Evolutionary conservation across 2,329 filamentous ascomycete species (phyloP).

Genomic region (Epichloe amarillans): DNA sequence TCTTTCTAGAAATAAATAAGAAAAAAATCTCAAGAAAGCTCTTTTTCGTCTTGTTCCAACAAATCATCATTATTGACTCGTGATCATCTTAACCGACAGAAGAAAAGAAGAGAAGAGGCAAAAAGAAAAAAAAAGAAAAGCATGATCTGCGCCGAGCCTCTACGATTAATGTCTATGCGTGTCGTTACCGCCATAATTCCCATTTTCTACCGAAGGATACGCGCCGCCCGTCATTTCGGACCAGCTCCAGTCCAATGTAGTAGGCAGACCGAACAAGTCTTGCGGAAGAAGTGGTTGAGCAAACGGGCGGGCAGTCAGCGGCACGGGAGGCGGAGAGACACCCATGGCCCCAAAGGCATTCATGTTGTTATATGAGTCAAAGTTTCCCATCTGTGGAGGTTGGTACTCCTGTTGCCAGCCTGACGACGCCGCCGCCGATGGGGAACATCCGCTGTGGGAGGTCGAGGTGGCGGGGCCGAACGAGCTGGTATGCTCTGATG

Average conservation of each 20-base stretch:
- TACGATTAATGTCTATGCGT: not conserved
- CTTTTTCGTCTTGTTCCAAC: not conserved
- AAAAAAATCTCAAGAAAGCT: not conserved
- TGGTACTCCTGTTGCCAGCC: slow-evolving; percentile 36
- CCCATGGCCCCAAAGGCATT: slow-evolving; percentile 27
- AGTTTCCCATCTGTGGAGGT: slow-evolving; percentile 23
- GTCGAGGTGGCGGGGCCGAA: slow-evolving; percentile 11
- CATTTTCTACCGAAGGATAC: slow-evolving; percentile 52
- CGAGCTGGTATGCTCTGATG: slow-evolving; percentile 12
- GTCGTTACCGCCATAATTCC: slow-evolving; percentile 28
- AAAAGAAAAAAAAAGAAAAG: not conserved
- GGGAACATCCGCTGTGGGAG: slow-evolving; percentile 27
- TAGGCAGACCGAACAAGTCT: slow-evolving; percentile 89
- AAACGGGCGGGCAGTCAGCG: slow-evolving; percentile 30
- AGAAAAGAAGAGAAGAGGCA: too few relatives aligned
- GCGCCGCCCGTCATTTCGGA: slow-evolving; percentile 53
- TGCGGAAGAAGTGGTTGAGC: slow-evolving; percentile 83
- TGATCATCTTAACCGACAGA: not conserved
- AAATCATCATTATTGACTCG: not conserved
- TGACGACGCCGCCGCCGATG: slow-evolving; percentile 27
- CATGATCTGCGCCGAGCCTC: not conserved
- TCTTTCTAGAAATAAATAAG: not conserved
- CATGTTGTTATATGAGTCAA: slow-evolving; percentile 32
- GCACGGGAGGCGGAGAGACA: slow-evolving; percentile 7
- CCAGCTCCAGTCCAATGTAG: slow-evolving; percentile 87